phyloP scores from a whole-genome alignment of 768 basidiomycete genomes.

The Amanita jacksonii region DNA sequence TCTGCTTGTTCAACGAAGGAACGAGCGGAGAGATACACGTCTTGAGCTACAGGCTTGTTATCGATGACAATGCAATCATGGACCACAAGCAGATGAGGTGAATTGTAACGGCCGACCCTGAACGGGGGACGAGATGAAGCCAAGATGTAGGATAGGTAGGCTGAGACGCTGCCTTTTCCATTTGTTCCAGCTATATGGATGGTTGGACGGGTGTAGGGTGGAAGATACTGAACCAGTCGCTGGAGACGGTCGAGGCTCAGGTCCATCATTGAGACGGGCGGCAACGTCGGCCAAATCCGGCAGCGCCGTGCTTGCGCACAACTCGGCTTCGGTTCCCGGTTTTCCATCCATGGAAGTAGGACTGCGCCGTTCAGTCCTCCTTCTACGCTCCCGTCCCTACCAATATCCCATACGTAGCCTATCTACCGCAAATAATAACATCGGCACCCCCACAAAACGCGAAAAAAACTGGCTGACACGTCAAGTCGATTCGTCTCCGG shows the following conservation, averaged over 20 bases:
- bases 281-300: too few relatives aligned
- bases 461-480: conserved; percentile 46
- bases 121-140: conserved; percentile 41
- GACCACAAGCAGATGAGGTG: conserved; percentile 77
- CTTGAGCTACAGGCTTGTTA: conserved; percentile 36
- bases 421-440: too few relatives aligned
- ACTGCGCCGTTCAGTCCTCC: too few relatives aligned
- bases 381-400: too few relatives aligned
- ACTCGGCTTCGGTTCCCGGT: too few relatives aligned
- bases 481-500: conserved; percentile 40
- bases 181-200: conserved; percentile 94
- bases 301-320: too few relatives aligned
- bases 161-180: conserved; percentile 92
- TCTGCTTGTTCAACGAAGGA: conserved; percentile 40
- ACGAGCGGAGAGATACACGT: conserved; percentile 38
- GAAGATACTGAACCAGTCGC: conserved; percentile 43
- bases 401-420: too few relatives aligned
- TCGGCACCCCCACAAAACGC: too few relatives aligned
- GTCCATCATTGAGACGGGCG: conserved; percentile 43
- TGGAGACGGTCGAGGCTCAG: conserved; percentile 54
- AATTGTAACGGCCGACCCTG: conserved; percentile 79
- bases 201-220: conserved; percentile 65
- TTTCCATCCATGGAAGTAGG: too few relatives aligned
- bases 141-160: conserved; percentile 72
- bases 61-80: conserved; percentile 72